Evolutionary conservation across 2,329 filamentous ascomycete species (phyloP).

Genomic region (Aureobasidium sp.): DNA sequence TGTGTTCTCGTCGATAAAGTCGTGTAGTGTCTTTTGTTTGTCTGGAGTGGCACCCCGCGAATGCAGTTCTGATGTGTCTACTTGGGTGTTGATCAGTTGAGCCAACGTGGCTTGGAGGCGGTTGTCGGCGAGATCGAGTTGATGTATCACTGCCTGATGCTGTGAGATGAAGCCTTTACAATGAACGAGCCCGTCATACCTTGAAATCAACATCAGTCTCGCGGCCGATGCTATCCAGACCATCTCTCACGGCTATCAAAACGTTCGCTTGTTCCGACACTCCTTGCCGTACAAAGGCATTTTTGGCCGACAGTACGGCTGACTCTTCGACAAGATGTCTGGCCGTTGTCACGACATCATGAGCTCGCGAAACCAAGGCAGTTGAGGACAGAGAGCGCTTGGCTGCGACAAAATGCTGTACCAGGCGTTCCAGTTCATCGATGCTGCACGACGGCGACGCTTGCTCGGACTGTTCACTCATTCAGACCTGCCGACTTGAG

Average conservation of each 20-base stretch:
- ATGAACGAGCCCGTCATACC: constrained; percentile 20
- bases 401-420: constrained; percentile 75
- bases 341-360: constrained; percentile 73
- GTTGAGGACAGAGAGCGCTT: constrained; percentile 84
- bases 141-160: constrained; percentile 48
- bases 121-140: constrained; percentile 60
- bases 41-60: constrained; percentile 21
- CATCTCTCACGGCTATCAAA: constrained; percentile 37
- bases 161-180: background rate
- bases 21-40: constrained; percentile 55
- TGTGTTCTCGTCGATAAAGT: constrained; percentile 68
- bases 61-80: constrained; percentile 45
- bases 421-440: constrained; percentile 63
- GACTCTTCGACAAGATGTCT: constrained; percentile 71
- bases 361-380: constrained; percentile 68
- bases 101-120: constrained; percentile 61
- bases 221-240: constrained; percentile 36
- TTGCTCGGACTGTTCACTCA: constrained; percentile 29
- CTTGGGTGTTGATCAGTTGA: constrained; percentile 55
- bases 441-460: constrained; percentile 37
- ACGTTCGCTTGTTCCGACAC: constrained; percentile 39
- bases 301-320: constrained; percentile 57
- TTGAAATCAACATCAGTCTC: constrained; percentile 40
- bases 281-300: constrained; percentile 36
- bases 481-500: background rate